Conservation (phyloP, 1,139 yeast species). For the Scheffersomyces titani region DNA sequence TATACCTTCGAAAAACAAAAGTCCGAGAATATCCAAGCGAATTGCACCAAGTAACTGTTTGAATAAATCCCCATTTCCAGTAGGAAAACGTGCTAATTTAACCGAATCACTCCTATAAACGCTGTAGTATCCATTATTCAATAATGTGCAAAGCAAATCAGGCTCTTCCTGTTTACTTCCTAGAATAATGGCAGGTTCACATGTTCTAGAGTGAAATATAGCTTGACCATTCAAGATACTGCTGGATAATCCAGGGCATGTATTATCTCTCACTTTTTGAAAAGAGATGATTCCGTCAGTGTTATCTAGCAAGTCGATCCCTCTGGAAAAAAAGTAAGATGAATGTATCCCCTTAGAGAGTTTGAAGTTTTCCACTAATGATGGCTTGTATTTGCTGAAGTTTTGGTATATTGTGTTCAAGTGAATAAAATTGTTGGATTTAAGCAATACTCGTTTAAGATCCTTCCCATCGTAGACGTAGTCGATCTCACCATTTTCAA, state of each 20-base stretch:
- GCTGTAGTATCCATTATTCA: not conserved
- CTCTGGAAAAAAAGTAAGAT: not conserved
- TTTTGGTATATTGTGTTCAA: slow-evolving; percentile 13
- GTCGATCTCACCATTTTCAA: not conserved
- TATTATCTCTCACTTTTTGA: not conserved
- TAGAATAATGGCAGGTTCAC: not conserved
- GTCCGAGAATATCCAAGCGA: slow-evolving; percentile 1
- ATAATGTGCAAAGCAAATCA: not conserved
- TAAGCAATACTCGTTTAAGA: not conserved
- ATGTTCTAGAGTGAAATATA: not conserved
- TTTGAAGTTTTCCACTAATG: not conserved
- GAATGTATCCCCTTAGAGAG: not conserved
- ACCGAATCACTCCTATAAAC: not conserved
- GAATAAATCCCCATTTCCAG: not conserved
- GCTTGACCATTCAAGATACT: not conserved
- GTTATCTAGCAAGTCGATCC: not conserved
- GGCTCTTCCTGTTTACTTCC: not conserved
- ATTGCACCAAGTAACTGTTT: not conserved
- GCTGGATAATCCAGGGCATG: not conserved
- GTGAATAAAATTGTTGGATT: slow-evolving; percentile 16
- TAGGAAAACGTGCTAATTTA: not conserved
- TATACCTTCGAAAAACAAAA: not conserved
- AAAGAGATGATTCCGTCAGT: not conserved
- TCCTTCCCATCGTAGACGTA: not conserved
- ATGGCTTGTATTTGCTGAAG: not conserved